These are phyloP conservation scores for Brasilioporus rufonigricans DNA, from an alignment of 768 basidiomycete genomes.

Conservation along the genomic window DNA sequence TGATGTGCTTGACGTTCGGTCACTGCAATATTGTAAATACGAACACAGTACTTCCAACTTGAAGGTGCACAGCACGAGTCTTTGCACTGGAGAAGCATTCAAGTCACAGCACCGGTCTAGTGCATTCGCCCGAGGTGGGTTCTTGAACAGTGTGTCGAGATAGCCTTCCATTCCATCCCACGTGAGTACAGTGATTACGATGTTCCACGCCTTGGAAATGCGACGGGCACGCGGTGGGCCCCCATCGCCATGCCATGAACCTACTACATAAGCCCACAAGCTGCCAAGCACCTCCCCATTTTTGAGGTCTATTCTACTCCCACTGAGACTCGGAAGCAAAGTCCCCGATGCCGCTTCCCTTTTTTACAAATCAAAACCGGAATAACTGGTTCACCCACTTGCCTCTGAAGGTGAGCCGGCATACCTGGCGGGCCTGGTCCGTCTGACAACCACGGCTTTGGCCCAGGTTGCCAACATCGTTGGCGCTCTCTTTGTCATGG, in stretches of 20 bases:
- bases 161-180: constrained; percentile 16
- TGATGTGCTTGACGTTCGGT: constrained; percentile 4
- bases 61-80: not conserved
- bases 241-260: constrained; percentile 9
- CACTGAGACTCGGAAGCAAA: not conserved
- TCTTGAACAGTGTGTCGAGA: not conserved
- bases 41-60: not conserved
- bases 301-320: constrained; percentile 13
- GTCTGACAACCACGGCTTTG: constrained; percentile 5
- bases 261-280: constrained; percentile 26
- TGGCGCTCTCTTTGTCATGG: constrained; percentile 54
- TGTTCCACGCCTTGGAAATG: constrained; percentile 24
- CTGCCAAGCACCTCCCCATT: constrained; percentile 9
- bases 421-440: not conserved
- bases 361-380: constrained; percentile 22
- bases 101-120: constrained; percentile 4
- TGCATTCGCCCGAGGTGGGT: not conserved
- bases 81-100: constrained; percentile 8
- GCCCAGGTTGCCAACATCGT: constrained; percentile 52
- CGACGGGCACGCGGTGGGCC: constrained; percentile 23
- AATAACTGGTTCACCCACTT: constrained; percentile 47
- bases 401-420: constrained; percentile 48
- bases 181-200: constrained; percentile 13
- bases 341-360: constrained; percentile 24
- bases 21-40: constrained; percentile 9